These are phyloP conservation scores for Diaporthe australafricana DNA, from an alignment of 2,329 filamentous ascomycete species.

Conservation along the genomic window DNA sequence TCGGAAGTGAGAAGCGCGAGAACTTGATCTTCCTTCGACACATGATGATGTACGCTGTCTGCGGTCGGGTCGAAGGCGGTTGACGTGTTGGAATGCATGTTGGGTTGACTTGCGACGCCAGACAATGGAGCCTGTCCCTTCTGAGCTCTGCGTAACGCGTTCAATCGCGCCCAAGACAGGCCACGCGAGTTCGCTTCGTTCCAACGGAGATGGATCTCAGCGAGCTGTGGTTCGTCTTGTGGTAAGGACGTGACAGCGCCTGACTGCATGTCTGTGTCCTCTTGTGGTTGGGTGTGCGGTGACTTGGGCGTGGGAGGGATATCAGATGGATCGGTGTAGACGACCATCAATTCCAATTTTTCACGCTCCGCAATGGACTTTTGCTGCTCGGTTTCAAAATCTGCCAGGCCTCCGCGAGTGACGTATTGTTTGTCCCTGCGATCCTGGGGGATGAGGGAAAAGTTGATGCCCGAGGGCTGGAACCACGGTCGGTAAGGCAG, in stretches of 20 bases:
- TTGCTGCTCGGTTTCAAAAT: conserved; percentile 67
- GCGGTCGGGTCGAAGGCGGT: conserved; percentile 40
- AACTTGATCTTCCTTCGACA: conserved; percentile 54
- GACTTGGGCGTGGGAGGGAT: conserved; percentile 69
- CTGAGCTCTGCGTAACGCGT: conserved; percentile 53
- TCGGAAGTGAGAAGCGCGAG: conserved; percentile 58
- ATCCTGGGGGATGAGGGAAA: conserved; percentile 59
- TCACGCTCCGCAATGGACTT: conserved; percentile 67
- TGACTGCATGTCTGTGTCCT: conserved; percentile 30
- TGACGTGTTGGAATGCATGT: conserved; percentile 41
- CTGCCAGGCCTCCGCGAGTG: conserved; percentile 64
- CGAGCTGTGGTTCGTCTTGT: conserved; percentile 52
- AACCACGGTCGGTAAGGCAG: conserved; percentile 65
- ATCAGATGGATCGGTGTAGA: conserved; percentile 65
- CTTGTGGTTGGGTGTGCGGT: conserved; percentile 47
- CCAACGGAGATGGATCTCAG: conserved; percentile 63
- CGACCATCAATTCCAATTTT: conserved; percentile 69
- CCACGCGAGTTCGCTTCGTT: conserved; percentile 59
- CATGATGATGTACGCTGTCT: conserved; percentile 39
- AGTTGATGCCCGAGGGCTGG: conserved; percentile 59
- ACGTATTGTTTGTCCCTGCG: conserved; percentile 61
- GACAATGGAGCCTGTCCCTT: conserved; percentile 27
- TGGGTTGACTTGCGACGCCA: conserved; percentile 17
- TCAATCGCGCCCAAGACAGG: conserved; percentile 53
- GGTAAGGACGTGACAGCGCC: conserved; percentile 21